Evolutionary conservation across 768 basidiomycete species (phyloP).

Genomic region (Albatrellus ellisii): DNA sequence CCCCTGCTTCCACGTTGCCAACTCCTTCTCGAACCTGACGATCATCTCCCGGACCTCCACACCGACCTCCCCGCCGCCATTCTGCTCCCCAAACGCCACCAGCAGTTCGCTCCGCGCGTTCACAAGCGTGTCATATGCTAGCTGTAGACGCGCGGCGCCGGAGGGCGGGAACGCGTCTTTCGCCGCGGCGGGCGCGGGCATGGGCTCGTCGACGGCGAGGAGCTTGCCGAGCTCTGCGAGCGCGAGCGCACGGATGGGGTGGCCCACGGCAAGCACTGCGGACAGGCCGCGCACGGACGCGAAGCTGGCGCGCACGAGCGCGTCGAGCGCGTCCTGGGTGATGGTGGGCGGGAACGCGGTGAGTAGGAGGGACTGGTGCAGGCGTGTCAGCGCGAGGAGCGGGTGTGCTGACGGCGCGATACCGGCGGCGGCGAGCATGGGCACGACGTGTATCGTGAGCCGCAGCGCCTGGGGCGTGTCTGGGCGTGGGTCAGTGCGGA

Average conservation of each 20-base stretch:
- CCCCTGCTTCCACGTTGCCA: constrained; percentile 55
- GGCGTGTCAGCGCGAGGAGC: constrained; percentile 58
- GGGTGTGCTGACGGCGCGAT: constrained; percentile 64
- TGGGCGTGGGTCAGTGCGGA: not conserved
- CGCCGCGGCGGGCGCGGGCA: constrained; percentile 19
- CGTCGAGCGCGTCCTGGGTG: constrained; percentile 45
- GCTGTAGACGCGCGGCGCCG: constrained; percentile 45
- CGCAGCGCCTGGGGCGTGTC: constrained; percentile 31
- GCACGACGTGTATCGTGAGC: constrained; percentile 51
- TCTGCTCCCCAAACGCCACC: constrained; percentile 58
- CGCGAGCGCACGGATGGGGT: constrained; percentile 67
- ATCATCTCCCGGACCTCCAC: constrained; percentile 43
- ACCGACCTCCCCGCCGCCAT: constrained; percentile 64
- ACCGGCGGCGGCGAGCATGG: constrained; percentile 44
- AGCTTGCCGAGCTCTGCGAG: constrained; percentile 74
- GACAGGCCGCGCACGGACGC: constrained; percentile 40
- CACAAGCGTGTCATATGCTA: constrained; percentile 53
- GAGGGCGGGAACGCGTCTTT: constrained; percentile 45
- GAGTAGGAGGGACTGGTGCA: constrained; percentile 58
- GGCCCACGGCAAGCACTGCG: constrained; percentile 43
- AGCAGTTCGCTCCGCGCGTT: constrained; percentile 46
- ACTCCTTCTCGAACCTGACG: constrained; percentile 56
- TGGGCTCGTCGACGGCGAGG: constrained; percentile 64
- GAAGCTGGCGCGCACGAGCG: constrained; percentile 43
- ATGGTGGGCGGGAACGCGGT: constrained; percentile 27